Evolutionary conservation across 2,329 filamentous ascomycete genomes (phyloP), one percentile per base, ranked within the genome.

Genomic region (Alternaria postmessia): DNA sequence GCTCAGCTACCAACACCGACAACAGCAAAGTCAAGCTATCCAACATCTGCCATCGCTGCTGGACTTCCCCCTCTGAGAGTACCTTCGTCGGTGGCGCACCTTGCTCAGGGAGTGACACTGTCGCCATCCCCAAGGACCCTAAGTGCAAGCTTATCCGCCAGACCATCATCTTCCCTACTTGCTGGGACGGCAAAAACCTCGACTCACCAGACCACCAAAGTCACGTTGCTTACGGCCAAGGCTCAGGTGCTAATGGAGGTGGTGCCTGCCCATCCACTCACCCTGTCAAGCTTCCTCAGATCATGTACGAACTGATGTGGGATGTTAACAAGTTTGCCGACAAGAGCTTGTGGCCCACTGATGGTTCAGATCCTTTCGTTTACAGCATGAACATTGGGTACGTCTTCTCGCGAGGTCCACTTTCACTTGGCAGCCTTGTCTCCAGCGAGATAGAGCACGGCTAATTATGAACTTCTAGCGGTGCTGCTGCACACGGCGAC

Each of bases 121-220:
- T 85, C 47, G 83, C 80, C 34, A 84, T 85, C 57, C 83, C 83
- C 57, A 71, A 72, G 14, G 73, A 78, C 59, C 75, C 80, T 61
- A 76, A 66, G 56, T 84, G 82, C 79, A 83, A 84, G 77, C 83
- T 84, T 79, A 84, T 85, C 77, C 81, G 83, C 63, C 82, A 84
- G 70, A 84, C 82, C 68, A 81, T 84, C 72, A 83, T 84, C 73
- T 85, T 84, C 67, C 74, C 74, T n/a, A 63, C 68, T 3, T 75
- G 69, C 66, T 72, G 70, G 71, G 66, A 75, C 48, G 73, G 69
- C 51, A 70, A 68, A 62, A 71, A 73, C 54, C 73, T 75, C 51
- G 74, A 76, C 55, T 73, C 69, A 3, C 74, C 74, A 18, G 67
- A 76, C 62, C 71, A 74, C 62, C 67, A 71, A 69, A 77, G 74